phyloP scores from a whole-genome alignment of 2,329 filamentous ascomycete genomes.

The Neocucurbitaria cava region DNA sequence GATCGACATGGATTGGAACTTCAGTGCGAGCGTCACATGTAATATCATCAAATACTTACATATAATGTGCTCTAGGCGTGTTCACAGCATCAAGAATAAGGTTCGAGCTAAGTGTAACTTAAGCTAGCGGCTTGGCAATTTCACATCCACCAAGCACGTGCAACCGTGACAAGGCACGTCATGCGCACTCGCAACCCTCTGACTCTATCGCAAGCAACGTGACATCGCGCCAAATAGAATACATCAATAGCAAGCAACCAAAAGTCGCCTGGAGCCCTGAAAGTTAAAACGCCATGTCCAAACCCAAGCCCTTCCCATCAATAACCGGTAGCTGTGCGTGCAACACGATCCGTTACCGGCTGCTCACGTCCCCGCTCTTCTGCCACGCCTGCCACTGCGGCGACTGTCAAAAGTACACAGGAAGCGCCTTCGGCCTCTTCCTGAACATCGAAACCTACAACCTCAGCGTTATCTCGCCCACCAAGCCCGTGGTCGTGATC shows the following conservation, averaged over 20 bases:
- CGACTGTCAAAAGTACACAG: slow-evolving; percentile 35
- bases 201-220: neutral
- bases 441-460: slow-evolving; percentile 34
- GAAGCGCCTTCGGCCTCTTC: slow-evolving; percentile 31
- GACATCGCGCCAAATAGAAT: neutral
- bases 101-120: neutral
- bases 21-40: no score
- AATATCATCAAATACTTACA: no score
- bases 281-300: slow-evolving; percentile 2
- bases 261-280: neutral
- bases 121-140: neutral
- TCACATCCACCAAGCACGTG: neutral
- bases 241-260: no score
- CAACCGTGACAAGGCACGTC: neutral
- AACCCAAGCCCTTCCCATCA: slow-evolving; percentile 31
- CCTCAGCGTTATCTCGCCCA: slow-evolving; percentile 24
- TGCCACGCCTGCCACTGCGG: slow-evolving; percentile 42
- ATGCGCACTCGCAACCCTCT: neutral
- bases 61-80: neutral
- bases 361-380: slow-evolving; percentile 38
- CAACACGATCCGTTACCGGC: slow-evolving; percentile 29
- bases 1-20: no score
- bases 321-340: slow-evolving; percentile 40
- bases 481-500: slow-evolving; percentile 13
- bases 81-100: neutral